phyloP scores from a whole-genome alignment of 345 rosid species.

The Arabidopsis suecica region DNA sequence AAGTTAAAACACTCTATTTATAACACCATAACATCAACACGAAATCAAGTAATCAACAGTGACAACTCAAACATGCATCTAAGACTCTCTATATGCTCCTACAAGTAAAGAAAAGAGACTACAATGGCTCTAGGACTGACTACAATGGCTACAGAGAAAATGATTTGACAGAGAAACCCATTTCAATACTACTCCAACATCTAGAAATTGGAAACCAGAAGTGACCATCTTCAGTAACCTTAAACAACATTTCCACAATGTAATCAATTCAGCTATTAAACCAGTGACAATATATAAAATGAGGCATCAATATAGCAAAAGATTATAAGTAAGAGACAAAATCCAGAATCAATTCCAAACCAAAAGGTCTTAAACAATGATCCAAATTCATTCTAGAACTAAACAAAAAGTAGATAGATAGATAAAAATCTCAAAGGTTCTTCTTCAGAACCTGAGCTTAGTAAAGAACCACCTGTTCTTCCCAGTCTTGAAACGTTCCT shows the following conservation, averaged over 20 bases:
- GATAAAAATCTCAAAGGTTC: slow-evolving; percentile 2
- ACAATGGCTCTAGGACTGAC: background rate
- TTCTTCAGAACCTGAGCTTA: slow-evolving; percentile 61
- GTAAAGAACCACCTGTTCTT: slow-evolving; percentile 74
- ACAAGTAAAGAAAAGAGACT: background rate
- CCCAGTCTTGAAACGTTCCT: slow-evolving; percentile 68
- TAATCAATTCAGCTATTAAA: background rate
- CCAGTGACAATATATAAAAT: background rate
- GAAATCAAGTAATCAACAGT: background rate
- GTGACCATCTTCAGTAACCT: background rate
- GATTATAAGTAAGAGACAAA: slow-evolving; percentile 8
- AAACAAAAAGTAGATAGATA: slow-evolving; percentile 1
- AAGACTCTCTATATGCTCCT: background rate
- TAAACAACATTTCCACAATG: background rate
- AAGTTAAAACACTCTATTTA: background rate
- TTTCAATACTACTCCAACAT: background rate
- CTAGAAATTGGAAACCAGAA: background rate
- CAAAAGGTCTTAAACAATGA: slow-evolving; percentile 20
- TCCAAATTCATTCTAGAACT: slow-evolving; percentile 32
- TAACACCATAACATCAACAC: background rate
- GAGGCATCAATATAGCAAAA: slow-evolving; percentile 1
- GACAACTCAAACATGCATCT: background rate
- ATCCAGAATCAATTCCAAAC: slow-evolving; percentile 7
- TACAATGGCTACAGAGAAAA: no score
- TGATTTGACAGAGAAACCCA: background rate